Percentiles rank a stretch among this genome's conserved stretches.
phyloP scores from a whole-genome alignment of 2,329 filamentous ascomycete species.

The Aspergillus arachidicola region DNA sequence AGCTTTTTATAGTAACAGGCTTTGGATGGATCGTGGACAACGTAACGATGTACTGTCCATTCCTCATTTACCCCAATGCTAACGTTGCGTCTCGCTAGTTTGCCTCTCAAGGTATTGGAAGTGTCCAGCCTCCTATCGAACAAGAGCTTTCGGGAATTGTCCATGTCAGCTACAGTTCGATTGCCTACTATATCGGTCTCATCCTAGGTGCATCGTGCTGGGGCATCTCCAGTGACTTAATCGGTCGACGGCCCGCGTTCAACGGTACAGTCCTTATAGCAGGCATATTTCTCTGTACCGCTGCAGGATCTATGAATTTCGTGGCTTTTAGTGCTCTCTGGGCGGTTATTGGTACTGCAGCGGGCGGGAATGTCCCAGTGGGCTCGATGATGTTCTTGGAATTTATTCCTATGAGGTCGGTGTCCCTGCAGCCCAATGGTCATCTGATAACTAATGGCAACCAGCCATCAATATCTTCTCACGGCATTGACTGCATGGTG shows the following conservation, averaged over 20 bases:
- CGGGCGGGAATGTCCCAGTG: slow-evolving; percentile 31
- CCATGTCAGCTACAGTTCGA: neutral
- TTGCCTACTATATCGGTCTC: neutral
- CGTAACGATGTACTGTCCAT: neutral
- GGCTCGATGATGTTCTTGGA: slow-evolving; percentile 36
- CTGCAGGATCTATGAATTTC: neutral
- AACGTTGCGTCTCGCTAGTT: neutral
- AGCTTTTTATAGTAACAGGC: neutral
- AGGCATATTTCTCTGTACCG: neutral
- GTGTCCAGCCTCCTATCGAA: neutral
- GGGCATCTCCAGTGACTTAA: neutral
- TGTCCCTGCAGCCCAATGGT: neutral
- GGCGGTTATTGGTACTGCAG: slow-evolving; percentile 31
- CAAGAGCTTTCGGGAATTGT: neutral
- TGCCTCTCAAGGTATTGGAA: neutral
- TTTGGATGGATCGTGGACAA: neutral
- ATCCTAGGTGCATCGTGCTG: neutral
- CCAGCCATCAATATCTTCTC: neutral
- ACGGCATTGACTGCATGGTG: neutral
- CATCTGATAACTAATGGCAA: neutral
- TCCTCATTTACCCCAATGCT: neutral
- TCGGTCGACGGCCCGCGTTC: neutral
- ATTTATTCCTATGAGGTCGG: slow-evolving; percentile 7
- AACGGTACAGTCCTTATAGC: neutral
- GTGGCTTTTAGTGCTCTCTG: slow-evolving; percentile 30